Evolutionary conservation across 2,329 filamentous ascomycete species (phyloP), one percentile per base, ranked within the genome.

Genomic region (Calonectria honghensis): DNA sequence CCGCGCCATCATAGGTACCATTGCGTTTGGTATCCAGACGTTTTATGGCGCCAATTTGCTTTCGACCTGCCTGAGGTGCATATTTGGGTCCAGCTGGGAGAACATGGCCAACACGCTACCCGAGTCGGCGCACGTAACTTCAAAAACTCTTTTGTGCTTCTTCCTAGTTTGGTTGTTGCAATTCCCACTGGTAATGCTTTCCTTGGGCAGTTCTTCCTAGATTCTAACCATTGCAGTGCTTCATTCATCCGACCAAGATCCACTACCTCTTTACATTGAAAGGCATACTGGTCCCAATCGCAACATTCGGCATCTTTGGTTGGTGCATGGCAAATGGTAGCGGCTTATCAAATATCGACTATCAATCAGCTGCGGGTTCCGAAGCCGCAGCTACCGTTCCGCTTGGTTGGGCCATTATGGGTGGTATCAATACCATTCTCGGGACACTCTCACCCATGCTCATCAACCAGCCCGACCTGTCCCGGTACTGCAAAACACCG

Each of bases 281-380:
- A 57, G 52, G 52, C 18, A 57, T 57, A 10, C n/a, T 57, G 31
- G 52, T 57, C 9, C 52, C 52, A 7, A 57, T 57, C 16, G 52
- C 52, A 57, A 57, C 52, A 13, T 57, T 57, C 29, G 52, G 52
- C 20, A 57, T 57, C n/a, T 57, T 57, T 57, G 52, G 52, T 31
- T 57, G 52, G 52, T 57, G 52, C 18, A 57, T 57, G 52, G 52
- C 52, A 4, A 6, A 57, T 9, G 52, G 52, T 7, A 32, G 27
- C 29, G 52, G 52, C 4, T 20, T 57, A 20, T 57, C 52, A 14
- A 57, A 57, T 5, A 57, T 57, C 4, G 52, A 57, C 18, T 32
- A 57, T 35, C 52, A 57, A 32, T 32, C 29, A 20, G 10, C 52
- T n/a, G 52, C 52, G 4, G 52, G 29, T 35, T 57, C 31, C 16